Conservation (phyloP, 371 early-diverging fungal species). For the Rhizopus delemar region DNA sequence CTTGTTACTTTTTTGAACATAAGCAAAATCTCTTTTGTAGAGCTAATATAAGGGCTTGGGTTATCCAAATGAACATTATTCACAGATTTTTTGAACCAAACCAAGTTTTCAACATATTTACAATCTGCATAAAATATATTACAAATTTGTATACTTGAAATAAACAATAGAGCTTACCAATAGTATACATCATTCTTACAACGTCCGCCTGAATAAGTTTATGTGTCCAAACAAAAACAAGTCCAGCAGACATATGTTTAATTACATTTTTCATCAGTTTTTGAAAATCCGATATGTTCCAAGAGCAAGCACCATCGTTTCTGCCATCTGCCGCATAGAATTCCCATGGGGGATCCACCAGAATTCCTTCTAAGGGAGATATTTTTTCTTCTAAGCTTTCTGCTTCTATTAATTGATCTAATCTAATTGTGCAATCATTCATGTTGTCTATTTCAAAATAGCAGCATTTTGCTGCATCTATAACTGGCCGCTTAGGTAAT, state of each 20-base stretch:
- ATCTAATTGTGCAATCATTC: conserved; percentile 24
- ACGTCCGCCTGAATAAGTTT: conserved; percentile 62
- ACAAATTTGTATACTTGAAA: neutral
- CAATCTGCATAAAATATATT: conserved; percentile 36
- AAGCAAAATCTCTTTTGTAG: conserved; percentile 47
- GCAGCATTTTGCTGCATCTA: conserved; percentile 6
- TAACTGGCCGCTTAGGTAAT: neutral
- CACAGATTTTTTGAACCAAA: conserved; percentile 65
- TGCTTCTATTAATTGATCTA: conserved; percentile 22
- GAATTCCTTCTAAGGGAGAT: conserved; percentile 51
- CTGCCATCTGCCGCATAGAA: conserved; percentile 56
- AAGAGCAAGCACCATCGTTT: conserved; percentile 51
- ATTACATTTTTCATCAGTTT: conserved; percentile 50
- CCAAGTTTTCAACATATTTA: conserved; percentile 68
- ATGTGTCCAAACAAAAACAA: conserved; percentile 66
- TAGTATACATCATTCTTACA: conserved; percentile 56
- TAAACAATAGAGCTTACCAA: conserved; percentile 37
- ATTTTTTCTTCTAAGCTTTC: neutral
- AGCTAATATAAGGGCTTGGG: conserved; percentile 32
- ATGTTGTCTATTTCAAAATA: conserved; percentile 28
- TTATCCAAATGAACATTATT: conserved; percentile 55
- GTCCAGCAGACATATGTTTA: conserved; percentile 54
- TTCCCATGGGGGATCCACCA: conserved; percentile 70
- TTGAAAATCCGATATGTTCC: conserved; percentile 37
- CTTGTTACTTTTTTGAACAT: conserved; percentile 61